These are phyloP conservation scores for Didymella keratinophila DNA, from an alignment of 2,329 filamentous ascomycete species.

Conservation along the genomic window DNA sequence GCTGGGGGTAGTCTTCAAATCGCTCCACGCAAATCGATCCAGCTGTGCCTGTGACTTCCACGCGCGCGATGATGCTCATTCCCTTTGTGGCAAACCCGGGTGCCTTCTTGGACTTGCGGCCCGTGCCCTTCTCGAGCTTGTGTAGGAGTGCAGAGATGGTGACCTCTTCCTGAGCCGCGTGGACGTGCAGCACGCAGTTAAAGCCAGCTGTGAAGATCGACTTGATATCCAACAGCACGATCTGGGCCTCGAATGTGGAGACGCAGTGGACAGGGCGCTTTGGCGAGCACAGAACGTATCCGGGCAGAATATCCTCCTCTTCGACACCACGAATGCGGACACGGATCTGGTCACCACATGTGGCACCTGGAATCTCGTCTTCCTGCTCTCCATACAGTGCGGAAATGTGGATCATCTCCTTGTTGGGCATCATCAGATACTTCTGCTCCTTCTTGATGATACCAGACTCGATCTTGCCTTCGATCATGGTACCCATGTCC, in stretches of 20 bases:
- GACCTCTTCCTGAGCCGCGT: constrained; percentile 97
- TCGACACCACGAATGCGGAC: constrained; percentile 92
- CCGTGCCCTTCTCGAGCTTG: constrained; percentile 94
- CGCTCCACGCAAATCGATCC: constrained; percentile 90
- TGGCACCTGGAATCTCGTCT: constrained; percentile 82
- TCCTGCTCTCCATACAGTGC: constrained; percentile 95
- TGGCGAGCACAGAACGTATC: constrained; percentile 94
- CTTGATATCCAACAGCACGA: constrained; percentile 93
- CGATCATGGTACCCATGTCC: constrained; percentile 96
- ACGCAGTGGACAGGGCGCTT: constrained; percentile 95
- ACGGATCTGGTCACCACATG: constrained; percentile 94
- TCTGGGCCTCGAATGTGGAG: constrained; percentile 90
- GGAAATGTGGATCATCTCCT: constrained; percentile 78
- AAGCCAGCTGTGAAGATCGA: constrained; percentile 92
- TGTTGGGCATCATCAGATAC: constrained; percentile 96
- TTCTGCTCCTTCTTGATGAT: constrained; percentile 88
- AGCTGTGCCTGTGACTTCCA: constrained; percentile 85
- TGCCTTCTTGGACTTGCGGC: constrained; percentile 89
- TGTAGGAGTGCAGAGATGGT: constrained; percentile 89
- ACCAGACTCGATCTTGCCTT: constrained; percentile 93
- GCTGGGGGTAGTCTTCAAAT: constrained; percentile 93
- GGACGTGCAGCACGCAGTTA: constrained; percentile 97
- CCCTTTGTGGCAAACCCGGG: constrained; percentile 87
- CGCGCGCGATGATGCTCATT: constrained; percentile 86
- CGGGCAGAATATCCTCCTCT: constrained; percentile 94